These are phyloP conservation scores for Wolfiporia cocos DNA, from an alignment of 1,284 basidiomycete genomes.

Conservation along the genomic window DNA sequence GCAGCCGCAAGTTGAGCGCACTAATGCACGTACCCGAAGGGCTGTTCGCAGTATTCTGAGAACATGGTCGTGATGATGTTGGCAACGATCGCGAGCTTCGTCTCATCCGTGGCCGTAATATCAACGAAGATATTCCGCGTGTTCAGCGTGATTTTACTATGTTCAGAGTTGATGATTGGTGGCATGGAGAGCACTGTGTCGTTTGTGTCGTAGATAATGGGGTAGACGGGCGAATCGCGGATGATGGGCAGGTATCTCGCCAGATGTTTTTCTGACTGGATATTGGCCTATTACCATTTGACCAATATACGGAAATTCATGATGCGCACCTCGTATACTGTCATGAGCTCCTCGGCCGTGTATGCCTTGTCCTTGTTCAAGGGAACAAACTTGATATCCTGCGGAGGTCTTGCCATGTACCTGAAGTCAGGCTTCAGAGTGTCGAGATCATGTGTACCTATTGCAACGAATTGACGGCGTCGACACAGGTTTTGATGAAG, in stretches of 20 bases:
- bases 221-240: constrained; percentile 92
- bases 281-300: not conserved
- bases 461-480: constrained; percentile 87
- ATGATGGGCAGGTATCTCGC: constrained; percentile 90
- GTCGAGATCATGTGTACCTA: constrained; percentile 97
- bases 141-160: constrained; percentile 95
- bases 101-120: constrained; percentile 96
- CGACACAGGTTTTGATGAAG: constrained; percentile 95
- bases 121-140: constrained; percentile 97
- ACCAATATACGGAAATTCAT: not conserved
- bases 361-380: constrained; percentile 73
- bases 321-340: constrained; percentile 73
- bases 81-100: constrained; percentile 92
- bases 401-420: constrained; percentile 88
- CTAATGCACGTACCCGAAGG: constrained; percentile 72
- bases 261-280: constrained; percentile 89
- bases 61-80: constrained; percentile 98
- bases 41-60: constrained; percentile 90
- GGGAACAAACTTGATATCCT: constrained; percentile 87
- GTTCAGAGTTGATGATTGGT: constrained; percentile 96
- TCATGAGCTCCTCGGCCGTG: constrained; percentile 85
- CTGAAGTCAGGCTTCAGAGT: constrained; percentile 84
- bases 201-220: constrained; percentile 92
- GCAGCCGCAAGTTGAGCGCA: not conserved
- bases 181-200: constrained; percentile 94